Base-by-base conservation (phyloP, 148 eudicot genomes). In the Talinum fruticosum region DNA sequence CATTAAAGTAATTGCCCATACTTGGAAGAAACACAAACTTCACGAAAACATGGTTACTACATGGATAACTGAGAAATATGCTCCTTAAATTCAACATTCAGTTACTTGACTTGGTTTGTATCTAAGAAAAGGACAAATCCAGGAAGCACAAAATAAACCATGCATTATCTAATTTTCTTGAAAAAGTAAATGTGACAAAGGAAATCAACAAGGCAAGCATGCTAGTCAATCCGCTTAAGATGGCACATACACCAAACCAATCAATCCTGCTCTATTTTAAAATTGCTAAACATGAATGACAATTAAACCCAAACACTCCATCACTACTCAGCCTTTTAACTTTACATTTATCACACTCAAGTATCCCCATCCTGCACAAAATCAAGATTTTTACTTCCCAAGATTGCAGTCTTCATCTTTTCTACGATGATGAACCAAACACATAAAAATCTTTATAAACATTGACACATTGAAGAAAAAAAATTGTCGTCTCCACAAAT, bases 181-280 rank as follows among this genome's bases (percentile, higher is more conserved):
- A 32, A 32, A 32, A 67, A 34, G 64, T 15, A 26, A 51, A 68
- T 35, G 19, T 49, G 15, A 69, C 26, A 23, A 49, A 62, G 66
- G 51, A 38, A 26, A 78, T 57, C 1, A 78, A 51, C 45, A n/a
- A 70, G 44, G 72, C 72, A 37, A 69, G 72, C 26, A 35, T 8
- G 30, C 44, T 69, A 21, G 30, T 37, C 30, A 69, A 69, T 37
- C 49, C 38, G 19, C 1, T 19, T 1, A 35, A 15, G 49, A 69
- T 8, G 47, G 5, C 3, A 15, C 1, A 66, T 18, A 41, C n/a
- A n/a, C n/a, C n/a, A 54, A 18, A 24, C 3, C 21, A 65, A 66
- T 41, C 62, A 29, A 23, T 32, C 16, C 65, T 23, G 28, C 24
- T 44, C 6, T 16, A 69, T 23, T 28, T 23, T 67, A 41, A 41